Percentiles rank a stretch among this genome's conserved stretches.
These are phyloP conservation scores for Aciculosporium take DNA, from an alignment of 2,329 filamentous ascomycete genomes.

Conservation along the genomic window DNA sequence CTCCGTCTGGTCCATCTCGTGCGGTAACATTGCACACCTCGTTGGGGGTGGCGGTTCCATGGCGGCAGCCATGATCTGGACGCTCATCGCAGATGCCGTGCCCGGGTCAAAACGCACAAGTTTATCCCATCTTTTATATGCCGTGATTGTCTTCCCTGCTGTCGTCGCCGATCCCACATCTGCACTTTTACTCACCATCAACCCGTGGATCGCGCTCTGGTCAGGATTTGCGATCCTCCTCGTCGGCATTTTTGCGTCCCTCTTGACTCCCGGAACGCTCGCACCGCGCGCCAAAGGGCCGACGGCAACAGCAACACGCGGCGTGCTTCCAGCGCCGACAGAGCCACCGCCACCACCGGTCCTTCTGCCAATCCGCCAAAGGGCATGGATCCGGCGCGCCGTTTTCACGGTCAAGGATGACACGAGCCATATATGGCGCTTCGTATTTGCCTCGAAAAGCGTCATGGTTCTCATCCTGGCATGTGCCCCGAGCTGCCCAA, in stretches of 20 bases:
- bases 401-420: slow-evolving; percentile 17
- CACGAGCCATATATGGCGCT: slow-evolving; percentile 22
- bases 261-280: slow-evolving; percentile 30
- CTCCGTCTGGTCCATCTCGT: slow-evolving; percentile 25
- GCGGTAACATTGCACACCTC: slow-evolving; percentile 20
- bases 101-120: slow-evolving; percentile 23
- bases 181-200: slow-evolving; percentile 23
- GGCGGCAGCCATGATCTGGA: slow-evolving; percentile 29
- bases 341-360: background rate
- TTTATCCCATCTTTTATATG: slow-evolving; percentile 26
- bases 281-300: slow-evolving; percentile 16
- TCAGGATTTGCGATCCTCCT: slow-evolving; percentile 18
- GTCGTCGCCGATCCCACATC: slow-evolving; percentile 26
- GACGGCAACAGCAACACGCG: slow-evolving; percentile 12
- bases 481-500: slow-evolving; percentile 12
- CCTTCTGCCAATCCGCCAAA: background rate
- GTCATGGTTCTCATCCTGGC: slow-evolving; percentile 25
- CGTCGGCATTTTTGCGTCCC: slow-evolving; percentile 15
- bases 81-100: slow-evolving; percentile 29
- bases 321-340: slow-evolving; percentile 4
- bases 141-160: slow-evolving; percentile 23
- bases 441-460: slow-evolving; percentile 24
- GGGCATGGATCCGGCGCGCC: slow-evolving; percentile 9
- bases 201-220: slow-evolving; percentile 27
- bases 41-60: slow-evolving; percentile 28